Conservation (phyloP, 1,139 yeast species). For the Blastobotrys capitulatus region DNA sequence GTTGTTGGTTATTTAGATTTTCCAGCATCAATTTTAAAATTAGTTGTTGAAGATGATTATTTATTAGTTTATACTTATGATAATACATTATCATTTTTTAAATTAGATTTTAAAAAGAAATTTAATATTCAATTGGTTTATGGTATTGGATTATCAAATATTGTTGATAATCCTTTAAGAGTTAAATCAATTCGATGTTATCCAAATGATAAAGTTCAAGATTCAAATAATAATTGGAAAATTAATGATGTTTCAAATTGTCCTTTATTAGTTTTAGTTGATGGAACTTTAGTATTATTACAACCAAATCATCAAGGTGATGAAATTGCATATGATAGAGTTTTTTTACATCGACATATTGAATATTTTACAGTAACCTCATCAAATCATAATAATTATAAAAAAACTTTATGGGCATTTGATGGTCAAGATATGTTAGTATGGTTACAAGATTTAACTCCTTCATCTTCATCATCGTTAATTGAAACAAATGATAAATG, state of each 20-base stretch:
- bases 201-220: conserved; percentile 8
- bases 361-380: conserved; percentile 25
- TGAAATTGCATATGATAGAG: conserved; percentile 13
- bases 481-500: neutral
- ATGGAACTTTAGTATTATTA: conserved; percentile 31
- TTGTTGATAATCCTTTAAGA: conserved; percentile 35
- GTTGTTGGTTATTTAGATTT: conserved; percentile 24
- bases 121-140: conserved; percentile 26
- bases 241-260: conserved; percentile 3
- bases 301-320: conserved; percentile 17
- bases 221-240: neutral
- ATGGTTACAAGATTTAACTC: conserved; percentile 23
- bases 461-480: neutral
- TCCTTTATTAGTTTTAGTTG: conserved; percentile 30
- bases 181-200: conserved; percentile 31
- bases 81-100: conserved; percentile 30
- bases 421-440: conserved; percentile 37
- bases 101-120: conserved; percentile 10
- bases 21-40: conserved; percentile 27
- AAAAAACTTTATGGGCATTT: conserved; percentile 36
- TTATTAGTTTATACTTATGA: conserved; percentile 33
- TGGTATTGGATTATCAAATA: conserved; percentile 30
- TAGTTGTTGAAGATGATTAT: conserved; percentile 28
- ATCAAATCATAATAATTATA: neutral
- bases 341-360: conserved; percentile 25